Evolutionary conservation across 2,329 filamentous ascomycete species (phyloP).

Genomic region (Stagonosporopsis chrysanthemi): DNA sequence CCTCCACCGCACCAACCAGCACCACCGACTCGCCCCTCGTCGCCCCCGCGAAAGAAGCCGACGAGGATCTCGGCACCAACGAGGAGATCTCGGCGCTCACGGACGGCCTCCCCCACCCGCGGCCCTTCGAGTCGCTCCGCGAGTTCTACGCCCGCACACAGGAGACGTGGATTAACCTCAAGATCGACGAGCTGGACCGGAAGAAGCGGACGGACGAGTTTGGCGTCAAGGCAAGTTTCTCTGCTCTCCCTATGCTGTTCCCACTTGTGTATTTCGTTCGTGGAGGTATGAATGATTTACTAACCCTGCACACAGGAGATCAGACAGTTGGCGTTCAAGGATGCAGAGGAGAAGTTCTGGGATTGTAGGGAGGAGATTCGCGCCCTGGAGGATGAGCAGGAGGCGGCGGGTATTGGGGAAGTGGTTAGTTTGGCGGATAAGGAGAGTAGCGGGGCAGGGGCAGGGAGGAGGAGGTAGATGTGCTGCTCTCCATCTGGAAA

Average conservation of each 20-base stretch:
- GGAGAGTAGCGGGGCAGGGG: constrained; percentile 55
- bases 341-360: constrained; percentile 98
- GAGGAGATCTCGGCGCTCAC: constrained; percentile 64
- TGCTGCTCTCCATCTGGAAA: background rate
- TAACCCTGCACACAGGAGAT: constrained; percentile 65
- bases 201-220: constrained; percentile 65
- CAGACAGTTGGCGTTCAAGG: constrained; percentile 86
- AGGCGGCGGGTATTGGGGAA: constrained; percentile 92
- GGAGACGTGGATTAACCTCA: constrained; percentile 86
- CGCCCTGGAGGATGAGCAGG: constrained; percentile 92
- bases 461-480: constrained; percentile 43
- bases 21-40: constrained; percentile 35
- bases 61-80: constrained; percentile 56
- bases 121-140: constrained; percentile 87
- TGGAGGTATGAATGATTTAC: background rate
- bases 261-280: no score
- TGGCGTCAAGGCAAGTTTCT: constrained; percentile 61
- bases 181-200: constrained; percentile 71
- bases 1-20: constrained; percentile 63
- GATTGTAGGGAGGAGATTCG: constrained; percentile 94
- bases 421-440: constrained; percentile 85
- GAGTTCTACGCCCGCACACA: constrained; percentile 93
- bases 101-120: constrained; percentile 76
- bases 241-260: no score
- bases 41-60: constrained; percentile 26